Percentiles rank a stretch among this genome's conserved stretches.
Evolutionary conservation across 2,329 filamentous ascomycete species (phyloP).

Genomic region (Periconia macrospinosa): DNA sequence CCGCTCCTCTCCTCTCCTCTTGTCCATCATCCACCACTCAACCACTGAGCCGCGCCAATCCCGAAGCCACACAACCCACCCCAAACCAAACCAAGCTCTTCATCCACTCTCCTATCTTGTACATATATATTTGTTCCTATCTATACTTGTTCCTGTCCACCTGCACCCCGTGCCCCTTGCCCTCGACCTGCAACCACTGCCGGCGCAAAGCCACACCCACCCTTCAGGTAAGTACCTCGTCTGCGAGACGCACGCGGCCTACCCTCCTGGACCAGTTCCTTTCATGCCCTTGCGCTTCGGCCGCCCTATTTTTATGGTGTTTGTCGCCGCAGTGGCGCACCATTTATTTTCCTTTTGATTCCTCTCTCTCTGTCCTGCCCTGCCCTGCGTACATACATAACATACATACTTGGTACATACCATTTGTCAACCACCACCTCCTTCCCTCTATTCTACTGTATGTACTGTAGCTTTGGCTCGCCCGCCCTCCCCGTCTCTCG

Average conservation of each 20-base stretch:
- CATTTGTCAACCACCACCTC: too few species aligned
- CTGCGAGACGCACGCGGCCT: slow-evolving; percentile 24
- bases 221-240: slow-evolving; percentile 25
- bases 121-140: too few species aligned
- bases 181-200: slow-evolving; percentile 28
- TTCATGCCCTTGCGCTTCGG: slow-evolving; percentile 13
- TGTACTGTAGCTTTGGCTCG: too few species aligned
- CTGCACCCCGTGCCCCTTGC: slow-evolving; percentile 16
- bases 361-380: slow-evolving; percentile 30
- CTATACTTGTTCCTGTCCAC: too few species aligned
- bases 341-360: not conserved
- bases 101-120: too few species aligned
- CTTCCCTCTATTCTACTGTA: too few species aligned
- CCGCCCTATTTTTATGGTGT: slow-evolving; percentile 31
- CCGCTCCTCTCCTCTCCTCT: not conserved
- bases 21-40: not conserved
- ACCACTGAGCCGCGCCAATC: not conserved
- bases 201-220: slow-evolving; percentile 41
- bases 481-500: too few species aligned
- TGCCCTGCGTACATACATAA: slow-evolving; percentile 1
- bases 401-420: too few species aligned
- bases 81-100: too few species aligned
- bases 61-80: too few species aligned
- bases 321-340: slow-evolving; percentile 37
- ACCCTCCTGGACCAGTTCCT: slow-evolving; percentile 23